Evolutionary conservation across 441 rosid species (phyloP).

Genomic region (Pelargonium fulgidum): DNA sequence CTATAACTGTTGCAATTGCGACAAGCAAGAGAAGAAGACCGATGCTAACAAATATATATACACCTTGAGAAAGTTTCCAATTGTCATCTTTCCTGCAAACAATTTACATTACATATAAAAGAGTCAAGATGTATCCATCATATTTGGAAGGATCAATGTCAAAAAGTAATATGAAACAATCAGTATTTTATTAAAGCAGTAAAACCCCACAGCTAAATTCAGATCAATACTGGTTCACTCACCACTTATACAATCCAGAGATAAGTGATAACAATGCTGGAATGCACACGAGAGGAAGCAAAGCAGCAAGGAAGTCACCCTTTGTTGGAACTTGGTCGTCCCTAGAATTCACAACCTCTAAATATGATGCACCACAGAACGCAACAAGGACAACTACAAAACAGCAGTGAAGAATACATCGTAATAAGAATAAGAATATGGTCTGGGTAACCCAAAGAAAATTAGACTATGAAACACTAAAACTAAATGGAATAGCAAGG

Average conservation of each 20-base stretch:
- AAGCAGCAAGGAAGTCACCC: conserved; percentile 94
- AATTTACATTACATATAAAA: conserved; percentile 19
- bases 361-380: conserved; percentile 86
- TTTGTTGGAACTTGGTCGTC: conserved; percentile 79
- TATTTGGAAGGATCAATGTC: conserved; percentile 11
- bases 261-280: conserved; percentile 89
- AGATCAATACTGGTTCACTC: conserved; percentile 27
- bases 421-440: conserved; percentile 11
- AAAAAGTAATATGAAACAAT: conserved; percentile 13
- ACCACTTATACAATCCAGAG: conserved; percentile 98
- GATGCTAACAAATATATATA: conserved; percentile 66
- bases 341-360: conserved; percentile 90
- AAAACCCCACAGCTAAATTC: conserved; percentile 19
- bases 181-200: conserved; percentile 16
- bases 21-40: conserved; percentile 96
- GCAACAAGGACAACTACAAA: conserved; percentile 86
- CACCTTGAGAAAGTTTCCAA: conserved; percentile 96
- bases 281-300: conserved; percentile 93
- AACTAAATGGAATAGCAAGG: not conserved
- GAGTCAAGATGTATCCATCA: conserved; percentile 16
- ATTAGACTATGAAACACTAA: not conserved
- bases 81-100: conserved; percentile 93
- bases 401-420: conserved; percentile 24
- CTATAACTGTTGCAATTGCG: conserved; percentile 89
- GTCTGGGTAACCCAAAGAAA: not conserved